Base-by-base conservation (phyloP, 2,329 filamentous ascomycete genomes). In the Fusarium sarcochroum region DNA sequence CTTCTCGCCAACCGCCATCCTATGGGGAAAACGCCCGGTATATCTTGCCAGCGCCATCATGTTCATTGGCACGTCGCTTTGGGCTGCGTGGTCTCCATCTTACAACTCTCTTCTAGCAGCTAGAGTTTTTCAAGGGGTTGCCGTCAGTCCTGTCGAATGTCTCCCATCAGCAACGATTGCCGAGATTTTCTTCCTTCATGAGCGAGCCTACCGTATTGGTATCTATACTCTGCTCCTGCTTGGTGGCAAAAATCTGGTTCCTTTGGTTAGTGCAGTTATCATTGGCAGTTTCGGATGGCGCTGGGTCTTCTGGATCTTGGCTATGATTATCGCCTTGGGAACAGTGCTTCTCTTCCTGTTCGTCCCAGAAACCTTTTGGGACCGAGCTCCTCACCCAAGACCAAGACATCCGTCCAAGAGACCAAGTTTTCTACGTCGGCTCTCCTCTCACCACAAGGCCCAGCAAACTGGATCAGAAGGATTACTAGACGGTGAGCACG, bases 321-420 rank as follows among this genome's bases (percentile, higher is more conserved):
- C 94, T 1, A 92, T 97, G 5, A 82, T 97, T 11, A 91, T 94
- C 34, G 93, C 85, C 0, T 87, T 93, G 47, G 90, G 89, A 62
- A 86, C 90, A 37, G 77, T 88, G 20, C 81, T 97, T 4, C 84
- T 98, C 2, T 97, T 97, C 77, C 84, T 98, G 61, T 97, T 97
- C 72, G 93, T 97, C 0, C 95, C 95, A 0, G 95, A 98, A 80
- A 97, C 94, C 0, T 98, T 97, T 70, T 98, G 95, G 95, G 94
- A 98, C 78, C 86, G 95, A 47, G 91, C 91, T 4, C 94, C 94
- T 3, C 75, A 79, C 5, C 76, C 78, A 20, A 79, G 78, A 40
- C 53, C 62, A 20, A 67, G 49, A 11, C 58, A 58, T 18, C 71
- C 78, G 4, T 76, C 76, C 8, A 82, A 78, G 59, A 76, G 84